Conservation (phyloP, 78 protist species). For the Dictyostelium firmibasis region DNA sequence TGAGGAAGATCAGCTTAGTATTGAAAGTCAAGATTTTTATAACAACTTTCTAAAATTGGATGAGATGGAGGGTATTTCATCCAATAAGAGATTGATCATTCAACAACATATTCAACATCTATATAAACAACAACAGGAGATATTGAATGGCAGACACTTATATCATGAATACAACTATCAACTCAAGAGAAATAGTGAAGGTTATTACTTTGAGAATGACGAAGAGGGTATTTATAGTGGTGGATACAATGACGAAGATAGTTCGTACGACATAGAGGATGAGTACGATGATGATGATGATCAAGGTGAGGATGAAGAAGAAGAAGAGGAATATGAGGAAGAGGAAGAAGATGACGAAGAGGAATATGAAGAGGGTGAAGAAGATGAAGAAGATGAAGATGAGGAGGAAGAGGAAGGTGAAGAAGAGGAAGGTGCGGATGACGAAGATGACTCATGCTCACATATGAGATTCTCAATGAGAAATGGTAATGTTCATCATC, state of each 20-base stretch:
- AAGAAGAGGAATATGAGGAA: neutral
- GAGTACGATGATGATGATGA: neutral
- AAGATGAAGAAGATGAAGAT: slow-evolving; percentile 57
- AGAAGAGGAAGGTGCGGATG: slow-evolving; percentile 8
- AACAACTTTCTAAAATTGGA: neutral
- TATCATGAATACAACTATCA: neutral
- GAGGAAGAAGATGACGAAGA: slow-evolving; percentile 6
- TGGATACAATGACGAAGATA: neutral
- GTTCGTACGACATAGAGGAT: neutral
- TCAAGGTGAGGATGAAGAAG: neutral
- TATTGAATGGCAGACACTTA: neutral
- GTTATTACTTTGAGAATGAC: neutral
- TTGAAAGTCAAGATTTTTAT: neutral
- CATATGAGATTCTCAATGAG: slow-evolving; percentile 8
- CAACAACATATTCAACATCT: slow-evolving; percentile 17
- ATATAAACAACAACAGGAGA: slow-evolving; percentile 8
- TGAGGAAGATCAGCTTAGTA: neutral
- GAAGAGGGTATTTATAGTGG: slow-evolving; percentile 6
- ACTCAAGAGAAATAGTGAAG: neutral
- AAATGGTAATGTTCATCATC: neutral
- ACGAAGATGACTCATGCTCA: neutral
- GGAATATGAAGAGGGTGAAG: slow-evolving; percentile 17
- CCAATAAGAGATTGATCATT: slow-evolving; percentile 3
- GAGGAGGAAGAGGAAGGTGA: slow-evolving; percentile 44
- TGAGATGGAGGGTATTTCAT: neutral